phyloP scores from a whole-genome alignment of 1,139 yeast genomes.

The Magnusiomyces magnusii region DNA sequence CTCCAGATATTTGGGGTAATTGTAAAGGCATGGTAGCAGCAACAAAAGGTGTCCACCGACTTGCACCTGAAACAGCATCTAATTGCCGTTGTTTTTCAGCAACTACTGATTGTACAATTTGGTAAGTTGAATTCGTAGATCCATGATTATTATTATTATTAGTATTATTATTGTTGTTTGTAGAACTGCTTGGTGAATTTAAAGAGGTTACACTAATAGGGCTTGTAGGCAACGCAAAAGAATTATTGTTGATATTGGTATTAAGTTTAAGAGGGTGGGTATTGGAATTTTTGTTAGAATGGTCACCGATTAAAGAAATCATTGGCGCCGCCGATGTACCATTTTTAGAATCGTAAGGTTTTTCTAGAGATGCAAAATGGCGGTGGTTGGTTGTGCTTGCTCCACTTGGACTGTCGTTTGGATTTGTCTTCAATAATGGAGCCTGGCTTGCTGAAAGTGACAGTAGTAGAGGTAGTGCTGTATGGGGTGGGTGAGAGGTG shows the following conservation, averaged over 20 bases:
- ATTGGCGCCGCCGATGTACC: not conserved
- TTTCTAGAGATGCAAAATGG: not conserved
- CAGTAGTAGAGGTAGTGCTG: not conserved
- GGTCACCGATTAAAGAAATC: not conserved
- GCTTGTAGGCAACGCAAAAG: not conserved
- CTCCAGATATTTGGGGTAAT: not conserved
- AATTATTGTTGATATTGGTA: not conserved
- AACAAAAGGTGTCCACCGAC: conserved; percentile 16
- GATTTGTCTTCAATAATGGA: not conserved
- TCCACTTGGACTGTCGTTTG: not conserved
- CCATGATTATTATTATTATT: not conserved
- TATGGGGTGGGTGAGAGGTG: no score
- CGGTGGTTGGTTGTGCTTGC: not conserved
- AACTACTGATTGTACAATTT: not conserved
- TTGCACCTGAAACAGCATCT: conserved; percentile 4
- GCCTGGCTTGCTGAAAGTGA: not conserved
- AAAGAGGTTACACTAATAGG: not conserved
- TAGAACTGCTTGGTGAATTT: not conserved
- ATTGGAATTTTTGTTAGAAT: not conserved
- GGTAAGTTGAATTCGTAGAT: not conserved
- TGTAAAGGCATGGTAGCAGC: not conserved
- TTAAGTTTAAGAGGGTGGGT: not conserved
- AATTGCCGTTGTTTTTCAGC: not conserved
- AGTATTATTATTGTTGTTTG: not conserved
- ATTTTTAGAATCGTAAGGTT: not conserved